Evolutionary conservation across 495 filamentous ascomycete species (phyloP), one percentile per base, ranked within the genome.

Genomic region (Penicillium fimorum): DNA sequence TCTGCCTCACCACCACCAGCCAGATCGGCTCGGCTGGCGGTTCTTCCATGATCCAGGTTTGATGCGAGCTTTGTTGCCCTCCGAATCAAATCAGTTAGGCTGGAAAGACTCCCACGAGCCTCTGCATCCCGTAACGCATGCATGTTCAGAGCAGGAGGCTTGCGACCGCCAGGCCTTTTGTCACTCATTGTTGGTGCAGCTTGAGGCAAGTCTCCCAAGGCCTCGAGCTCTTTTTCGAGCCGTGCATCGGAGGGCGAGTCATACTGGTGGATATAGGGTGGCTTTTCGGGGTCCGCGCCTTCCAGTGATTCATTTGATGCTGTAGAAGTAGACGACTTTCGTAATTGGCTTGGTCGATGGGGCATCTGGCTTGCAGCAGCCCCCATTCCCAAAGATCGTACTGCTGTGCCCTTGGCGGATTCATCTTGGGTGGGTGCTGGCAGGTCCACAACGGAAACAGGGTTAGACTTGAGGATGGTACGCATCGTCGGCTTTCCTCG

Each of bases 1-100:
- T 69, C 66, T 48, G 61, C 61, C 37, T 66, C 66, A 18, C 46
- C 48, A 50, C 67, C 70, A 17, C 74, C 55, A 46, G 40, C 38
- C 29, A 77, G 62, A 54, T 80, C 75, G 49, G 87, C 74, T 37
- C 87, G 77, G 63, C 90, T 95, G 33, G 85, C 89, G 25, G 94
- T 96, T 57, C 84, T 83, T 5, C 94, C 94, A 56, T 84, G 87
- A 60, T 97, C 95, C 57, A 98, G 80, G 64, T 92, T 91, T 0
- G 92, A 81, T 5, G 94, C 94, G 24, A 97, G 76, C 59, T 84
- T 85, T 1, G 92, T 97, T 3, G 94, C 94, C 45, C 94, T 81
- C 58, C 84, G 79, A 56, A 98, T 97, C 52, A 98, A 75, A 71
- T 97, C 94, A 0, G 91, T 87, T 49, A 98, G 73, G 71, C 91